Evolutionary conservation across 495 filamentous ascomycete genomes (phyloP).

Genomic region (Aspergillus carlsbadensis): DNA sequence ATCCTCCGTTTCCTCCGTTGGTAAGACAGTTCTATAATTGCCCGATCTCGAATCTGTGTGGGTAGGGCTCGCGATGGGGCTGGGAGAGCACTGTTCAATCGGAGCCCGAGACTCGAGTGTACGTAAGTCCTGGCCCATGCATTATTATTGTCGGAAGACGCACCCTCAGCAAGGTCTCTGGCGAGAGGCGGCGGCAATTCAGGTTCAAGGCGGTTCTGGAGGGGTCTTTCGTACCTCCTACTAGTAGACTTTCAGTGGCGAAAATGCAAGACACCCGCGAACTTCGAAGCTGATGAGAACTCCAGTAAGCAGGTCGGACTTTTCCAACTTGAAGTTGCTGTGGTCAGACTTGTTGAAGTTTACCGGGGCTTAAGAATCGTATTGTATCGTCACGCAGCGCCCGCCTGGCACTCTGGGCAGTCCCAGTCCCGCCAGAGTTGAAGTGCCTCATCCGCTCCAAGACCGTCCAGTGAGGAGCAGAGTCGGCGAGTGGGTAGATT

Average conservation of each 20-base stretch:
- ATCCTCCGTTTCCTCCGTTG: background rate
- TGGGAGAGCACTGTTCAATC: constrained; percentile 6
- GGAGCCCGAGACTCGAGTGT: constrained; percentile 7
- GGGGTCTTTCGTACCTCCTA: background rate
- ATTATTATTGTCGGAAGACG: constrained; percentile 10
- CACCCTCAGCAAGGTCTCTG: constrained; percentile 1
- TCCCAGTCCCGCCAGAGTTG: background rate
- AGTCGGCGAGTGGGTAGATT: background rate
- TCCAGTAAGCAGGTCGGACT: no score
- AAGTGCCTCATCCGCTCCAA: no score
- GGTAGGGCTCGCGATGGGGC: constrained; percentile 10
- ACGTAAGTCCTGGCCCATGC: constrained; percentile 11
- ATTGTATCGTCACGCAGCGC: constrained; percentile 5
- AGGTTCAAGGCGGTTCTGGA: background rate
- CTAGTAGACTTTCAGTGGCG: no score
- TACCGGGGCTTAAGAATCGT: background rate
- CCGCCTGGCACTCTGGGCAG: background rate
- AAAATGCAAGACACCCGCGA: no score
- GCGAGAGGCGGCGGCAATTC: background rate
- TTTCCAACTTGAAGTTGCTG: no score
- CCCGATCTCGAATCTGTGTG: constrained; percentile 9
- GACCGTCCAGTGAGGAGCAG: background rate
- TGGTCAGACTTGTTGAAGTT: no score
- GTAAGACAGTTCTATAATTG: background rate
- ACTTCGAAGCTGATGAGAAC: no score